Evolutionary conservation across 1,284 basidiomycete species (phyloP).

Genomic region (Moesziomyces antarcticus): DNA sequence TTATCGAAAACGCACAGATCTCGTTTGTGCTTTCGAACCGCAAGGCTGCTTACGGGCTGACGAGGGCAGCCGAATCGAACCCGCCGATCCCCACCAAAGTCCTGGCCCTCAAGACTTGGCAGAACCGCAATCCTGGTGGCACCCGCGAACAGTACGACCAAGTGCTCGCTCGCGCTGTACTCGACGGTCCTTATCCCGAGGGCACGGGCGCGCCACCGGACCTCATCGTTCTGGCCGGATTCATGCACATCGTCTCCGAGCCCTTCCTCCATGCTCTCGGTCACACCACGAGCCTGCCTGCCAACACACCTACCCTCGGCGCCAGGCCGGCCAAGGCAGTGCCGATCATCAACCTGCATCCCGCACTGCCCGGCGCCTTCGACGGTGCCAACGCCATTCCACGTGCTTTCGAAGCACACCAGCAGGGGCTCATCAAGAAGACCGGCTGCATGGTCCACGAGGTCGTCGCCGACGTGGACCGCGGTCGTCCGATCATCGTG

Average conservation of each 20-base stretch:
- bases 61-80: slow-evolving; percentile 80
- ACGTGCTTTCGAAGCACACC: slow-evolving; percentile 87
- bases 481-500: slow-evolving; percentile 86
- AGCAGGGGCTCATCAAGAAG: slow-evolving; percentile 72
- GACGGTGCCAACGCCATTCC: slow-evolving; percentile 91
- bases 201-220: slow-evolving; percentile 73
- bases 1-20: slow-evolving; percentile 73
- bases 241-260: slow-evolving; percentile 89
- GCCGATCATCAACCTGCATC: slow-evolving; percentile 95
- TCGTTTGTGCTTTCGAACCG: slow-evolving; percentile 89
- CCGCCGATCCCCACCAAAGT: slow-evolving; percentile 80
- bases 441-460: slow-evolving; percentile 95
- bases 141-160: slow-evolving; percentile 87
- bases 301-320: slow-evolving; percentile 36
- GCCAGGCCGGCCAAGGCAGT: slow-evolving; percentile 70
- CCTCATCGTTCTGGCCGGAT: slow-evolving; percentile 90
- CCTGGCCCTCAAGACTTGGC: slow-evolving; percentile 86
- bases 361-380: slow-evolving; percentile 92
- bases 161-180: slow-evolving; percentile 80
- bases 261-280: slow-evolving; percentile 70
- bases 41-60: slow-evolving; percentile 89
- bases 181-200: slow-evolving; percentile 64
- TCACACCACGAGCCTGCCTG: slow-evolving; percentile 49
- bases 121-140: slow-evolving; percentile 75
- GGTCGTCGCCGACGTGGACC: slow-evolving; percentile 92